Base-by-base conservation (phyloP, 257 asterid species). In the Nemophila menziesii region DNA sequence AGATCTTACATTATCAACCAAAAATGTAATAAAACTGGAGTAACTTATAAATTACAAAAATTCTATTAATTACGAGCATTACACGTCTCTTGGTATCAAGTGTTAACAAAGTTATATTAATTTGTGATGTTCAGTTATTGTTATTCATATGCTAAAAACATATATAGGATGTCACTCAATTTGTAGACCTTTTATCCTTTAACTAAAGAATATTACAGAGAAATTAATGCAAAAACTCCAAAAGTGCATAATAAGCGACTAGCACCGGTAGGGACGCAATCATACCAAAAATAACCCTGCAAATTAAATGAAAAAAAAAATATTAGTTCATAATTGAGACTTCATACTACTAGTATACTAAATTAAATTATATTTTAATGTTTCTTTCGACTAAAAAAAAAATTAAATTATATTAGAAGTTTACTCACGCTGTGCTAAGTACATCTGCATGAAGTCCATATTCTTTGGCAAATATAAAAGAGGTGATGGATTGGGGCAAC, bases 361-460 rank as follows among this genome's bases (percentile, higher is more conserved):
- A 20, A 37, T 2, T 18, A 16, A 20, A 12, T n/a, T n/a, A n/a
- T n/a, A n/a, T n/a, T n/a, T n/a, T n/a, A n/a, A 34, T 4, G 21
- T 37, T 1, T 13, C 16, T 11, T 15, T 52, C 4, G n/a, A n/a
- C 9, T 18, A 12, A 2, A 18, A n/a, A n/a, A n/a, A n/a, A n/a
- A n/a, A n/a, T n/a, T 8, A 13, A 34, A 34, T 34, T 6, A 39
- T 39, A 13, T 39, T 1, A 14, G 1, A 16, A 39, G 18, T 39
- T 8, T 41, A 66, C 90, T 72, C 56, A 79, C 82, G 70, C 71
- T 1, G 86, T 62, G 46, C 92, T 70, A 16, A 75, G 75, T 19
- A 79, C 66, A 3, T 61, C 39, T 1, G 79, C 74, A 22, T 79
- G 92, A 27, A 79, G 49, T 10, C 74, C 76, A 18, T 79, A 75